Evolutionary conservation across 345 rosid genomes (phyloP).

Genomic region (Eucalyptus cloeziana): DNA sequence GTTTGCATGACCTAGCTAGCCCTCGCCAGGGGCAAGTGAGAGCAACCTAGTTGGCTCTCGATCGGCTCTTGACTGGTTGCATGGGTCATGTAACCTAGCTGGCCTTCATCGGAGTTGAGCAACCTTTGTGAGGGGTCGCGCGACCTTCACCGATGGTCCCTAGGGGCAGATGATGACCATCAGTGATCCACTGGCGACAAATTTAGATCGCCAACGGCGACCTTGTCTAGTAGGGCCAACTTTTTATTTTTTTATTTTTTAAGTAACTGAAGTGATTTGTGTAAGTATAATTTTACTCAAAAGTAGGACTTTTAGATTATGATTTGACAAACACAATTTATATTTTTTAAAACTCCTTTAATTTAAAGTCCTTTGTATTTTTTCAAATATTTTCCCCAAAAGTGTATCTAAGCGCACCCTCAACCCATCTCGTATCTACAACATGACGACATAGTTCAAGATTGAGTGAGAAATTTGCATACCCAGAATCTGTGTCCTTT

Average conservation of each 20-base stretch:
- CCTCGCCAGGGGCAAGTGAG: accelerated
- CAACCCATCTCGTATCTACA: not conserved
- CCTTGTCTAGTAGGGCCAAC: too few relatives aligned
- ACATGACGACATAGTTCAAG: not conserved
- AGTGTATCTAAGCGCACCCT: accelerated
- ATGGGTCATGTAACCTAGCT: accelerated
- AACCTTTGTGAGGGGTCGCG: too few relatives aligned
- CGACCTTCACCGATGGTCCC: accelerated
- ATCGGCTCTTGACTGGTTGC: accelerated
- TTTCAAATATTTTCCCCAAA: accelerated
- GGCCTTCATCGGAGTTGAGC: accelerated
- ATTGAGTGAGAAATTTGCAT: not conserved
- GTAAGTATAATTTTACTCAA: too few relatives aligned
- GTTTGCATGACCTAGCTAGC: accelerated
- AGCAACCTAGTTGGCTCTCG: too few relatives aligned
- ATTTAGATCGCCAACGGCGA: accelerated
- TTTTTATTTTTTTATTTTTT: too few relatives aligned
- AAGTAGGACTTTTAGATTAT: too few relatives aligned
- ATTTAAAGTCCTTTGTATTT: accelerated
- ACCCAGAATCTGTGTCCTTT: not conserved
- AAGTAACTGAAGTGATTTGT: accelerated
- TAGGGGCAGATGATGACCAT: accelerated
- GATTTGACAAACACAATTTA: too few relatives aligned
- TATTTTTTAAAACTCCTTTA: accelerated
- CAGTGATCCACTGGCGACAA: accelerated